phyloP scores from a whole-genome alignment of 768 basidiomycete species.

The Lenzites betulinus region DNA sequence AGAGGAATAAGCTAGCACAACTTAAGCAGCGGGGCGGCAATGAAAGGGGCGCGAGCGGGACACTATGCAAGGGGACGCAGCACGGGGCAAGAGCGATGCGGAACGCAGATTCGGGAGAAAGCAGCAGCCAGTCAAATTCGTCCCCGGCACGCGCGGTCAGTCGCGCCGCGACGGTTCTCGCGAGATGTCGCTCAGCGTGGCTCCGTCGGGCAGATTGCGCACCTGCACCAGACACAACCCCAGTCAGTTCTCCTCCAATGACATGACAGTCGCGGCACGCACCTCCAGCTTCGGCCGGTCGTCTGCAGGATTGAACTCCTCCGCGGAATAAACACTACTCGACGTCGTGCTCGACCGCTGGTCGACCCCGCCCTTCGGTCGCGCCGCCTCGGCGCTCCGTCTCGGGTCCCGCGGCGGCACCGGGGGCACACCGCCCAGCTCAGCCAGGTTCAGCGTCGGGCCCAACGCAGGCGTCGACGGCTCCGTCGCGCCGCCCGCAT shows the following conservation, averaged over 20 bases:
- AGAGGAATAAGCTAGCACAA: background rate
- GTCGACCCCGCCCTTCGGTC: constrained; percentile 4
- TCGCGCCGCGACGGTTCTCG: constrained; percentile 23
- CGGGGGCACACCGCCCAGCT: background rate
- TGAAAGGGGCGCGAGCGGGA: no score
- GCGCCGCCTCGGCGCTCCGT: constrained; percentile 2
- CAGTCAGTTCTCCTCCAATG: background rate
- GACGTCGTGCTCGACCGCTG: constrained; percentile 13
- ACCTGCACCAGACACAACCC: constrained; percentile 11
- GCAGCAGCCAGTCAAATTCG: background rate
- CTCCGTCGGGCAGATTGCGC: constrained; percentile 29
- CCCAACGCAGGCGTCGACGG: constrained; percentile 23
- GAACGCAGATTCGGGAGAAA: background rate
- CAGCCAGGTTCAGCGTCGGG: constrained; percentile 15
- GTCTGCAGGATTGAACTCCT: constrained; percentile 19
- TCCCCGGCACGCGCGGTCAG: background rate
- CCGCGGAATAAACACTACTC: constrained; percentile 27
- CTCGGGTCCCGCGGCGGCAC: constrained; percentile 12
- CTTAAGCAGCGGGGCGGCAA: no score
- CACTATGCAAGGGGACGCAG: constrained; percentile 1
- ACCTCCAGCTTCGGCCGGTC: constrained; percentile 19
- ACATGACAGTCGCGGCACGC: background rate
- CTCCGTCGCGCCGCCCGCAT: constrained; percentile 18
- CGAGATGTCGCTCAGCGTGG: constrained; percentile 24
- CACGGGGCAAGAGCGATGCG: background rate